Evolutionary conservation across 352 stramenopile genomes (phyloP).

Genomic region (Halophytophthora polymorphica): DNA sequence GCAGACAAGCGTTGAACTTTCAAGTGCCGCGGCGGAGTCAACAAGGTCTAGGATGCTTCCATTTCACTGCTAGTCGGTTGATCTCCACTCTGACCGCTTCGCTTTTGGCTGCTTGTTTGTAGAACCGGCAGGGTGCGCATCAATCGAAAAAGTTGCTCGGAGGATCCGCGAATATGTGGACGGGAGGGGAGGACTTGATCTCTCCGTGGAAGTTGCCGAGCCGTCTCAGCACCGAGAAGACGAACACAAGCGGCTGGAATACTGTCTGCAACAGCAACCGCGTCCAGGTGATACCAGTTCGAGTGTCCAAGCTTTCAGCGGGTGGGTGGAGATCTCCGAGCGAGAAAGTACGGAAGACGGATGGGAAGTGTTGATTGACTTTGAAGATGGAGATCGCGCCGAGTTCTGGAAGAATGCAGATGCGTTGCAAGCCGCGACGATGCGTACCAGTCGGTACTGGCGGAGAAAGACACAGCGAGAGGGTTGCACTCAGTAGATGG

Average conservation of each 20-base stretch:
- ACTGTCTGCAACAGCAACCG: conserved; percentile 14
- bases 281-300: background rate
- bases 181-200: conserved; percentile 12
- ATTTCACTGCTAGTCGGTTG: background rate
- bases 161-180: conserved; percentile 42
- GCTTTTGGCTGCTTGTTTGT: background rate
- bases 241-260: conserved; percentile 10
- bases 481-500: conserved; percentile 10
- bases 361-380: conserved; percentile 45
- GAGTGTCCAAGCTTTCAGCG: conserved; percentile 17
- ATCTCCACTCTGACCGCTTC: background rate
- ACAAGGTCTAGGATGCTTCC: conserved; percentile 15
- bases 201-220: conserved; percentile 14
- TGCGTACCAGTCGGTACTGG: conserved; percentile 66
- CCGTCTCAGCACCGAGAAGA: conserved; percentile 5
- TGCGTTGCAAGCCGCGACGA: conserved; percentile 50
- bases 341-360: conserved; percentile 8
- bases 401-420: conserved; percentile 66
- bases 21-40: conserved; percentile 23
- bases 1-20: conserved; percentile 57
- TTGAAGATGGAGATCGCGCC: conserved; percentile 47
- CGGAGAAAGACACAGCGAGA: conserved; percentile 38
- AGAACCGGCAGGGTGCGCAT: conserved; percentile 34
- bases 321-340: conserved; percentile 31
- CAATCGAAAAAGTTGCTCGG: conserved; percentile 35